Conservation (phyloP, 768 basidiomycete genomes). For the Lactarius quietus region DNA sequence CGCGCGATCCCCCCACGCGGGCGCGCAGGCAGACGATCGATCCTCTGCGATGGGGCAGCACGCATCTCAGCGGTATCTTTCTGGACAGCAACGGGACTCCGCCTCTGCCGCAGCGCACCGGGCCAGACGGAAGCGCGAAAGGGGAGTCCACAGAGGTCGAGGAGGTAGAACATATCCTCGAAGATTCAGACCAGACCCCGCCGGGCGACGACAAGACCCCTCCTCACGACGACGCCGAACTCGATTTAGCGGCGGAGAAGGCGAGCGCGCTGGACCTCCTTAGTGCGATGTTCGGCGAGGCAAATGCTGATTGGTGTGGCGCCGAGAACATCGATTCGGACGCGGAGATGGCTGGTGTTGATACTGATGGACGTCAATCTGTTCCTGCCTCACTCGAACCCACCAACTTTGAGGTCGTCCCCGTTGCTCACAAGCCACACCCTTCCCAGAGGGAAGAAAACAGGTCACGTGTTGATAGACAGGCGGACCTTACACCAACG, state of each 20-base stretch:
- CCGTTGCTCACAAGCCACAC: not conserved
- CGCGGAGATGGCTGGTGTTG: slow-evolving; percentile 42
- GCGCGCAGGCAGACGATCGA: slow-evolving; percentile 68
- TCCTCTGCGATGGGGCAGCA: slow-evolving; percentile 65
- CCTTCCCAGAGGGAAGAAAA: not conserved
- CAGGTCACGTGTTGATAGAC: not conserved
- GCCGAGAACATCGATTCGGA: slow-evolving; percentile 57
- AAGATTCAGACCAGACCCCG: slow-evolving; percentile 23
- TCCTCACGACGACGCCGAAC: slow-evolving; percentile 8
- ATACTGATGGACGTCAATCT: slow-evolving; percentile 24
- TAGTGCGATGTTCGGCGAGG: slow-evolving; percentile 47
- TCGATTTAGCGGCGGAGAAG: slow-evolving; percentile 44
- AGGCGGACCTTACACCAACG: not conserved
- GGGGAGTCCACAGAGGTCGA: slow-evolving; percentile 10
- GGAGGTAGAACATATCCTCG: slow-evolving; percentile 23
- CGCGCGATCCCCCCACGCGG: slow-evolving; percentile 50
- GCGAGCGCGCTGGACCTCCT: slow-evolving; percentile 46
- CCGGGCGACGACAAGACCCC: not conserved
- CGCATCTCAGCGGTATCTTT: slow-evolving; percentile 66
- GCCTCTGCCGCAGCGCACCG: too few relatives aligned
- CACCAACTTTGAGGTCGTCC: slow-evolving; percentile 23
- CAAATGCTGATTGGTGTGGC: slow-evolving; percentile 55
- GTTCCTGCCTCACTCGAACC: slow-evolving; percentile 31
- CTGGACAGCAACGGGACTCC: slow-evolving; percentile 36
- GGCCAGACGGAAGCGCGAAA: slow-evolving; percentile 28